phyloP scores from a whole-genome alignment of 2,329 filamentous ascomycete genomes.

The Tympanopsis confertula region DNA sequence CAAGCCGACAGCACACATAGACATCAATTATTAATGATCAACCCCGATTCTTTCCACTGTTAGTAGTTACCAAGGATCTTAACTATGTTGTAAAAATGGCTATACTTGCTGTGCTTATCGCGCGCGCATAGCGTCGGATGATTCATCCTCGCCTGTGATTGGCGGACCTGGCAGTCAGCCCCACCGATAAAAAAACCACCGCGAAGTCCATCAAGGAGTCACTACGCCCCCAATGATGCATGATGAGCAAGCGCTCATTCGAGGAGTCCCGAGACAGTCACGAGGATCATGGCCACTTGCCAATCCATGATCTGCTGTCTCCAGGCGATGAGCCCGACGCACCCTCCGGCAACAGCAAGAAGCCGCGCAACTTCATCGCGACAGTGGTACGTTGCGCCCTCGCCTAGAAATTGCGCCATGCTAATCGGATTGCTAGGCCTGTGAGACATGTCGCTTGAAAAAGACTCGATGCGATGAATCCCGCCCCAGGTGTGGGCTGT shows the following conservation, averaged over 20 bases:
- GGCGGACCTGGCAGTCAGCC: too few species aligned
- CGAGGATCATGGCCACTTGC: neutral
- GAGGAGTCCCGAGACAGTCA: neutral
- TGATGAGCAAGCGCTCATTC: neutral
- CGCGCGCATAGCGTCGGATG: too few species aligned
- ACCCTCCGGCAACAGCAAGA: neutral
- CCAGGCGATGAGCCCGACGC: neutral
- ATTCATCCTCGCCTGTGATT: too few species aligned
- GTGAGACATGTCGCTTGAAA: conserved; percentile 37
- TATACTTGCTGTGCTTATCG: too few species aligned
- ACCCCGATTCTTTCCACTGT: too few species aligned
- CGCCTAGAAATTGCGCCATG: neutral
- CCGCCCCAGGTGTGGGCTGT: conserved; percentile 35
- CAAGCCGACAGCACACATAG: too few species aligned
- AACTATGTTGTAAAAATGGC: too few species aligned
- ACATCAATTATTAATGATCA: too few species aligned
- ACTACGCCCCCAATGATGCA: conserved; percentile 1
- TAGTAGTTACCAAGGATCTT: too few species aligned
- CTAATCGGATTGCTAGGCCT: conserved; percentile 24
- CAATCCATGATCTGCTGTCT: neutral
- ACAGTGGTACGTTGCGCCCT: neutral
- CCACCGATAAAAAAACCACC: too few species aligned
- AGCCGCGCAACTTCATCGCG: conserved; percentile 1
- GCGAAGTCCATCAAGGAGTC: too few species aligned
- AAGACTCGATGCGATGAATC: conserved; percentile 44